These are phyloP conservation scores for Backusella macrospora DNA, from an alignment of 192 early-diverging fungal species.

Conservation along the genomic window DNA sequence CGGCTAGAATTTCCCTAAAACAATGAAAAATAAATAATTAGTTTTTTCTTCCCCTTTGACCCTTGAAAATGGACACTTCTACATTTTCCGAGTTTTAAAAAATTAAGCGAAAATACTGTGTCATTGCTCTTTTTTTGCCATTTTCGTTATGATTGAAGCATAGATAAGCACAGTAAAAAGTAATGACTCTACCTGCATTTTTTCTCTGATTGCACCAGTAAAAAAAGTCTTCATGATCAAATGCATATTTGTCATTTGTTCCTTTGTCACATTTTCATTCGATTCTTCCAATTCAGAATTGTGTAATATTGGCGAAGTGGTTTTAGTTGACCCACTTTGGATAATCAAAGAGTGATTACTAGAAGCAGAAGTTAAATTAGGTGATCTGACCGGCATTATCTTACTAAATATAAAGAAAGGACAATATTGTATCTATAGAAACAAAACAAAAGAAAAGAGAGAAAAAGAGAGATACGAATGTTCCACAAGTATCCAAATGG, in stretches of 20 bases:
- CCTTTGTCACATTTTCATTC: constrained; percentile 2
- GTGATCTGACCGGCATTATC: not conserved
- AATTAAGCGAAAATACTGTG: not conserved
- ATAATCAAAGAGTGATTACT: not conserved
- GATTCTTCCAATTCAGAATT: not conserved
- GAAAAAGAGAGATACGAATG: not conserved
- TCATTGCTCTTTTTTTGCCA: not conserved
- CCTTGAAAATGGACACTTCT: not conserved
- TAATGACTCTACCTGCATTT: not conserved
- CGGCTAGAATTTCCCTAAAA: not conserved
- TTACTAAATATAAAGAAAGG: not conserved
- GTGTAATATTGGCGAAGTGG: not conserved
- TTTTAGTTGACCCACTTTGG: not conserved
- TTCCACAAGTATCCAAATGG: constrained; percentile 1
- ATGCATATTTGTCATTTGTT: not conserved
- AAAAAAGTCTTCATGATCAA: constrained; percentile 7
- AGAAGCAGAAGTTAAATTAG: not conserved
- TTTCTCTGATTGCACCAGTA: constrained; percentile 10
- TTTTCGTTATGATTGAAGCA: too few relatives aligned
- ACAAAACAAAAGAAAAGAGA: not conserved
- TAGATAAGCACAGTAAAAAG: not conserved
- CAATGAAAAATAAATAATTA: not conserved
- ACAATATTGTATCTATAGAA: not conserved
- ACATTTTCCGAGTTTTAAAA: constrained; percentile 9
- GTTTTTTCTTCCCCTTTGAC: not conserved